Base-by-base conservation (phyloP, 2,329 filamentous ascomycete species). In the Microthyrium microscopicum region DNA sequence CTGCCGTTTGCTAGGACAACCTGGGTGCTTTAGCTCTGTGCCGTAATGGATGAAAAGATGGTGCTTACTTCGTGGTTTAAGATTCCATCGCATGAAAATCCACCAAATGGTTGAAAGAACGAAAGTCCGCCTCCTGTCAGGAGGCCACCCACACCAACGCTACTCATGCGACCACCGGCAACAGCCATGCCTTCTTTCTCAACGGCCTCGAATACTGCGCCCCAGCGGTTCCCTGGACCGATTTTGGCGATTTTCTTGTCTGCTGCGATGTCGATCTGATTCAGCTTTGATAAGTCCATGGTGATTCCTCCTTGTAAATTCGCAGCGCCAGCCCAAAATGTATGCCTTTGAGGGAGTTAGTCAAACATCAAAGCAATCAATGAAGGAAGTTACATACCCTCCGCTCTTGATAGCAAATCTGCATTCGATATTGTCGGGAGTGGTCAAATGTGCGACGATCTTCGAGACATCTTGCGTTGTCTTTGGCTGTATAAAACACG, bases 1-100 rank as follows among this genome's bases (percentile, higher is more conserved):
- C 41, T 40, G 3, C 53, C 53, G 29, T 49, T 44, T 13, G 51
- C 52, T 7, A 66, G 68, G 3, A 72, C 68, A 4, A 70, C 65
- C 46, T 26, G 20, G 11, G n/a, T n/a, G n/a, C n/a, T n/a, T n/a
- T n/a, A n/a, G n/a, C n/a, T n/a, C n/a, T n/a, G n/a, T n/a, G n/a
- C n/a, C n/a, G n/a, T n/a, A n/a, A 25, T 25, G 9, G 22, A 25
- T 25, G 12, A 12, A 25, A 25, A 9, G 12, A 8, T n/a, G n/a
- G n/a, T n/a, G n/a, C n/a, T n/a, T n/a, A n/a, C n/a, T 20, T 58
- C 47, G 37, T 47, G 53, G 21, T 50, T 48, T 17, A 41, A 18
- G 19, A 49, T 44, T 36, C 45, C 55, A 41, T 45, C 51, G 42
- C 46, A 53, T 25, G 41, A 49, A 29, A 44, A 46, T 4, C 53